A percentile compares a stretch with the other conserved stretches of the same genome.
These are phyloP conservation scores for Cystofilobasidium capitatum DNA, from an alignment of 768 basidiomycete species.

Conservation along the genomic window DNA sequence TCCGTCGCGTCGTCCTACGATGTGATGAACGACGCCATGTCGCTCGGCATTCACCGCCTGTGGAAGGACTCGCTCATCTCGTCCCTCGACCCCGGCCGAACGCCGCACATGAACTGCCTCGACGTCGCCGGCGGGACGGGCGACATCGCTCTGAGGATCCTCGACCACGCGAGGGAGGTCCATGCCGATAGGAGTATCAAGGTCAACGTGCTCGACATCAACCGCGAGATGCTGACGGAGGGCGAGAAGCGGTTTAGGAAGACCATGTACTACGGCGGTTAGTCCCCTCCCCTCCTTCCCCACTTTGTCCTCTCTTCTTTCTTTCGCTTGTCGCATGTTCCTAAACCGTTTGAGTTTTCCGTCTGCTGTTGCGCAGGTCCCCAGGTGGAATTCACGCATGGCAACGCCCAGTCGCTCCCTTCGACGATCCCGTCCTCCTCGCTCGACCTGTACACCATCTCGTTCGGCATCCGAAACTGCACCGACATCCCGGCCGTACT, in stretches of 20 bases:
- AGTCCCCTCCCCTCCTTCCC: slow-evolving; percentile 39
- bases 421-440: slow-evolving; percentile 63
- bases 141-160: slow-evolving; percentile 86
- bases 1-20: slow-evolving; percentile 94
- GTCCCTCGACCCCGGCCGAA: slow-evolving; percentile 56
- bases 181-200: slow-evolving; percentile 80
- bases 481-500: slow-evolving; percentile 83
- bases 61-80: slow-evolving; percentile 92
- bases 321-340: no score
- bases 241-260: slow-evolving; percentile 82
- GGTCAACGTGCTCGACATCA: slow-evolving; percentile 88
- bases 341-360: slow-evolving; percentile 20
- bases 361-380: slow-evolving; percentile 50
- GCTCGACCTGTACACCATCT: slow-evolving; percentile 95
- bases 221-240: slow-evolving; percentile 87
- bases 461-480: slow-evolving; percentile 95
- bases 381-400: slow-evolving; percentile 83
- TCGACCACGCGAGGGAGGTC: slow-evolving; percentile 80
- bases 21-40: slow-evolving; percentile 98
- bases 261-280: slow-evolving; percentile 98
- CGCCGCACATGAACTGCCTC: slow-evolving; percentile 52
- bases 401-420: slow-evolving; percentile 77
- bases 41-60: slow-evolving; percentile 84
- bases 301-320: slow-evolving; percentile 1
- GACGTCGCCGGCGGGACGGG: slow-evolving; percentile 96